phyloP scores from a whole-genome alignment of 331 rosid species.

The Quercus lobata region DNA sequence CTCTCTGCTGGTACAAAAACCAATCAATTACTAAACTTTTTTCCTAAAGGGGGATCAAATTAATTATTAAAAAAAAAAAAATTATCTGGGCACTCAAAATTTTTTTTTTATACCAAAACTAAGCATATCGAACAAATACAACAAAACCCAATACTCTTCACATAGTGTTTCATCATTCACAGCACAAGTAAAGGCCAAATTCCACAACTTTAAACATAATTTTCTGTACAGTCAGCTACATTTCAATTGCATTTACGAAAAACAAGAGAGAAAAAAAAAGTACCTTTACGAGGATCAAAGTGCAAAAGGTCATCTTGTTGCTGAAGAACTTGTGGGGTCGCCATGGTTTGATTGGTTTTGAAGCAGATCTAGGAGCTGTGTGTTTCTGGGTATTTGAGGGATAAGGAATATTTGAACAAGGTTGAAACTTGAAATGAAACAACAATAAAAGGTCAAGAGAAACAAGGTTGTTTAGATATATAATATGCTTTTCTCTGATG shows the following conservation, averaged over 20 bases:
- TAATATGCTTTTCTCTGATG: constrained; percentile 9
- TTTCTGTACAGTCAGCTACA: neutral
- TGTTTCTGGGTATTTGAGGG: neutral
- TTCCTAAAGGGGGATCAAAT: neutral
- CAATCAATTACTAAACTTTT: constrained; percentile 3
- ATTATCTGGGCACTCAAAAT: neutral
- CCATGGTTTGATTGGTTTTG: constrained; percentile 38
- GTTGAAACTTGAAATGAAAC: neutral
- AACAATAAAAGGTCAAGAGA: too few species aligned
- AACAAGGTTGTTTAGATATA: neutral
- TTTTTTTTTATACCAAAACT: neutral
- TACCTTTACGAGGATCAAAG: constrained; percentile 46
- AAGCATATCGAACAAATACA: neutral
- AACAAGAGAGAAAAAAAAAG: neutral
- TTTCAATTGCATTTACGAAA: neutral
- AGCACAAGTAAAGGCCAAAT: neutral
- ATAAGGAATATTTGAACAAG: neutral
- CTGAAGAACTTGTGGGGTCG: constrained; percentile 51
- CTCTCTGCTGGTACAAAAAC: constrained; percentile 39
- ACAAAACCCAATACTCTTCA: neutral
- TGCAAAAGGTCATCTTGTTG: constrained; percentile 43
- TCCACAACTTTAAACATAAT: neutral
- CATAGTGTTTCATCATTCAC: neutral
- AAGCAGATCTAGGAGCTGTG: constrained; percentile 9
- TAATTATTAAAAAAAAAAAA: neutral